Evolutionary conservation across 1,284 basidiomycete genomes (phyloP), one percentile per base, ranked within the genome.

Genomic region (Phlebopus sp.): DNA sequence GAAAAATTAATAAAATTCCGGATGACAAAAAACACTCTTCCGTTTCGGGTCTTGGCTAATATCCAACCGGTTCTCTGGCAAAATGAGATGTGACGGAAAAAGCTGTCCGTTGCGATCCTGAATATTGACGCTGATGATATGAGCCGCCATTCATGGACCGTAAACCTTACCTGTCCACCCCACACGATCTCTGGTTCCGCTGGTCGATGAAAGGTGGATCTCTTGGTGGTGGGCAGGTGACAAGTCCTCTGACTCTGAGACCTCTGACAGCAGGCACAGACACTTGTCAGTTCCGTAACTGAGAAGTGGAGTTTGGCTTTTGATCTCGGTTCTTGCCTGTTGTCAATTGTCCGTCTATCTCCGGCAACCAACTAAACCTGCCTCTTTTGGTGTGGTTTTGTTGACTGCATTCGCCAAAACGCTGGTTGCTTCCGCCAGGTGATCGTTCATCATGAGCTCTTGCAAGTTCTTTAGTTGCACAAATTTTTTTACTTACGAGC

Each of bases 101-200:
- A 23, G 18, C 23, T 38, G 32, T 35, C 47, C 39, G 48, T 42
- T 29, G 17, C 27, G 50, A 48, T 51, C 52, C 31, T 40, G 39
- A 36, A 27, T 49, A 36, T 34, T 45, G 43, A 51, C 37, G 48
- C 19, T 51, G 54, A 45, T 52, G 57, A 65, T 64, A 47, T 53
- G 55, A 56, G 50, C 50, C 43, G 34, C 62, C 49, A 56, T 43
- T 55, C n/a, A n/a, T n/a, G 55, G 46, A 47, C 45, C 51, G 63
- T 53, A 66, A 64, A 64, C 53, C 52, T 59, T 66, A 59, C 51
- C 53, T 66, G 65, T 52, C 50, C 56, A 59, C 56, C 47, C 59
- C 58, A 57, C 54, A 60, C 18, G 18, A 38, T 49, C 61, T 56
- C 36, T 62, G 58, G 36, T 63, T 63, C 62, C 56, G 54, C 46